A percentile compares a stretch with the other conserved stretches of the same genome.
Evolutionary conservation across 2,329 filamentous ascomycete genomes (phyloP).

Genomic region (Bipolaris sorokiniana): DNA sequence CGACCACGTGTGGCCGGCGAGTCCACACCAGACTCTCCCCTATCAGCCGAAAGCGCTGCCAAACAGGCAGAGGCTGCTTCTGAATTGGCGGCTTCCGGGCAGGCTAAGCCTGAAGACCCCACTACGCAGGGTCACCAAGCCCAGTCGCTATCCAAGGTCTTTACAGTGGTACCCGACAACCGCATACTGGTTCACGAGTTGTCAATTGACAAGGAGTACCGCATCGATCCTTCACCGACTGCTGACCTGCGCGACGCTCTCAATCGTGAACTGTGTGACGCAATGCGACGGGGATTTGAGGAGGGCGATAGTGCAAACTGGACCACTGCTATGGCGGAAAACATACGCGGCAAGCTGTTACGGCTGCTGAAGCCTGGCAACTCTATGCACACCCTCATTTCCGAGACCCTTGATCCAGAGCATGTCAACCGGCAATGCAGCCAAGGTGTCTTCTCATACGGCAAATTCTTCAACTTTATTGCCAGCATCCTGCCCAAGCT

Average conservation of each 20-base stretch:
- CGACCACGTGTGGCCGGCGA: conserved; percentile 69
- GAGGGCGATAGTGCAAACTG: conserved; percentile 69
- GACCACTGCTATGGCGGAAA: conserved; percentile 73
- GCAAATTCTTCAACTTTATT: conserved; percentile 80
- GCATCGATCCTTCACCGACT: conserved; percentile 66
- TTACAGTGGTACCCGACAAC: conserved; percentile 72
- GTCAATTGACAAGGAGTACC: conserved; percentile 78
- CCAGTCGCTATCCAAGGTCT: conserved; percentile 58
- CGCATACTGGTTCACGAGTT: conserved; percentile 78
- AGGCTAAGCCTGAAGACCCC: conserved; percentile 13
- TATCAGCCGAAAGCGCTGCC: conserved; percentile 46
- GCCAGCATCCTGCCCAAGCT: conserved; percentile 76
- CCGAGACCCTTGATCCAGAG: conserved; percentile 75
- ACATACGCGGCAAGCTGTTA: conserved; percentile 74
- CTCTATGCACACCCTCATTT: conserved; percentile 75
- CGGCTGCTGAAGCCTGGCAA: conserved; percentile 73
- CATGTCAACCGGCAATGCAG: conserved; percentile 72
- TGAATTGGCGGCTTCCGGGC: conserved; percentile 36
- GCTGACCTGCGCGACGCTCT: conserved; percentile 64
- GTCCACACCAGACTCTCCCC: conserved; percentile 34
- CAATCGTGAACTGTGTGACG: conserved; percentile 64
- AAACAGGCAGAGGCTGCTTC: conserved; percentile 41
- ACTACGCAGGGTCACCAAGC: conserved; percentile 43
- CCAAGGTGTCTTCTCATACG: conserved; percentile 78
- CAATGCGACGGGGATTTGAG: conserved; percentile 68